Evolutionary conservation across 768 basidiomycete genomes (phyloP).

Genomic region (Hebeloma cylindrosporum): DNA sequence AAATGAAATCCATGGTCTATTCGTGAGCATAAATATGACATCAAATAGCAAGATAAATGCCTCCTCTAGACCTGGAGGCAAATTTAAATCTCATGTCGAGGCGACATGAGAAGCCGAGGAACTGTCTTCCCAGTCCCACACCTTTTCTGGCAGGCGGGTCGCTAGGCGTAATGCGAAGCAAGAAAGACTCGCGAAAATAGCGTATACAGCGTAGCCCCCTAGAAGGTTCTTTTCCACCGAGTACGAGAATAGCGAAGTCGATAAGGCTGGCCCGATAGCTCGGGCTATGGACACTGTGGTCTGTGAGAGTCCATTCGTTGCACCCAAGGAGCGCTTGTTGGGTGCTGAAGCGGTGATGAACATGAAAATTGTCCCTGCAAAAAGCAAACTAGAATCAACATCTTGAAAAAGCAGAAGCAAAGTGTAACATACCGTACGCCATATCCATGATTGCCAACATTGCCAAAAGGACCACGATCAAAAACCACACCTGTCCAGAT

Average conservation of each 20-base stretch:
- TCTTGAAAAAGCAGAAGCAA: background rate
- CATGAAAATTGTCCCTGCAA: constrained; percentile 47
- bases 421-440: constrained; percentile 39
- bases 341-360: constrained; percentile 52
- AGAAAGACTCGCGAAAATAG: constrained; percentile 34
- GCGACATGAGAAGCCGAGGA: too few relatives aligned
- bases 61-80: too few relatives aligned
- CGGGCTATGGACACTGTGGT: constrained; percentile 44
- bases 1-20: too few relatives aligned
- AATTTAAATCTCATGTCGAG: too few relatives aligned
- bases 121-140: constrained; percentile 27
- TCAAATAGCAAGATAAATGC: too few relatives aligned
- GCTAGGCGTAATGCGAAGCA: constrained; percentile 33
- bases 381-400: background rate
- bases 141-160: constrained; percentile 34
- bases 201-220: constrained; percentile 48
- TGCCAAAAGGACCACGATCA: constrained; percentile 31
- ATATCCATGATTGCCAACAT: constrained; percentile 42
- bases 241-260: constrained; percentile 53
- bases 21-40: too few relatives aligned
- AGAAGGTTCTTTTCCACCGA: constrained; percentile 49
- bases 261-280: constrained; percentile 48
- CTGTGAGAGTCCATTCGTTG: constrained; percentile 50
- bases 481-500: constrained; percentile 36
- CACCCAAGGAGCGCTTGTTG: constrained; percentile 48